A percentile compares a stretch with the other conserved stretches of the same genome.
These are phyloP conservation scores for Cyclotella baltica DNA, from an alignment of 108 stramenopile species.

Conservation along the genomic window DNA sequence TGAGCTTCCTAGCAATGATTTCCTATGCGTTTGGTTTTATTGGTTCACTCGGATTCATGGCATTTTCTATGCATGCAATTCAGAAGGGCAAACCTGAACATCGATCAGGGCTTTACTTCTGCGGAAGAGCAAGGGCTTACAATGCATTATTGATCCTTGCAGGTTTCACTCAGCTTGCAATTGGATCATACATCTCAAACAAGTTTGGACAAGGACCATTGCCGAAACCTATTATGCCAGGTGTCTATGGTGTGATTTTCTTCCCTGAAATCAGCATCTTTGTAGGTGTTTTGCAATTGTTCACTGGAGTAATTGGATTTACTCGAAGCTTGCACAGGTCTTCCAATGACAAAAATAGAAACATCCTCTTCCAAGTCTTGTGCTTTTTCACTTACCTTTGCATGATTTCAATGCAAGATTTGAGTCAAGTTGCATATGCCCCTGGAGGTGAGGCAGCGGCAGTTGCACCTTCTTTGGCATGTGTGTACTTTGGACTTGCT, in stretches of 20 bases:
- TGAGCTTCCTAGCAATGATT: constrained; percentile 6
- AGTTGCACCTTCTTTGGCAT: not conserved
- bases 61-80: constrained; percentile 14
- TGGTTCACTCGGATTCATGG: constrained; percentile 2
- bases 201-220: constrained; percentile 11
- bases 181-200: constrained; percentile 6
- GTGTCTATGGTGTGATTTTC: not conserved
- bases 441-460: not conserved
- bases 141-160: not conserved
- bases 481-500: constrained; percentile 5
- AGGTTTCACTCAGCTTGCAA: constrained; percentile 18
- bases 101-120: not conserved
- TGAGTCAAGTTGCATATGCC: too few relatives aligned
- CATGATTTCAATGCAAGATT: constrained; percentile 12
- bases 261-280: constrained; percentile 12
- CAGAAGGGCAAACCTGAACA: constrained; percentile 7
- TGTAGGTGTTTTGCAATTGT: constrained; percentile 9
- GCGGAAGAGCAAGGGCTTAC: constrained; percentile 11
- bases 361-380: not conserved
- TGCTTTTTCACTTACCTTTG: not conserved
- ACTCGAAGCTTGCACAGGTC: not conserved
- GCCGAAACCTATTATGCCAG: not conserved
- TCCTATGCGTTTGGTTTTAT: not conserved
- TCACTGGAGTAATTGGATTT: constrained; percentile 7
- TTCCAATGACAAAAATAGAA: not conserved